Percentiles rank a stretch among this genome's conserved stretches.
These are phyloP conservation scores for Aspergillus kassunensis DNA, from an alignment of 495 filamentous ascomycete species.

Conservation along the genomic window DNA sequence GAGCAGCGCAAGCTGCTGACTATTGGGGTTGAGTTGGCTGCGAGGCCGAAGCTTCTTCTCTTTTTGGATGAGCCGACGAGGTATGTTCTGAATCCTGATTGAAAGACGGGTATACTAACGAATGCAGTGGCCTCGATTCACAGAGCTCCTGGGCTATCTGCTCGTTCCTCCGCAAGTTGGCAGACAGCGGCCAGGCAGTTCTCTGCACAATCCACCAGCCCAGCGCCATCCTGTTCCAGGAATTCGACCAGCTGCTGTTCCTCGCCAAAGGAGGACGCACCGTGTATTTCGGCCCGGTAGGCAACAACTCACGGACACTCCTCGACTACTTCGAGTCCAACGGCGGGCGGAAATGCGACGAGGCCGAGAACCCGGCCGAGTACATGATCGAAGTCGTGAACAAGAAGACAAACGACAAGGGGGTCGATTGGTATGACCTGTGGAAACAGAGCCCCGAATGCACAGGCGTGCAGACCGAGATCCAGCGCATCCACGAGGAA, in stretches of 20 bases:
- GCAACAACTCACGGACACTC: slow-evolving; percentile 65
- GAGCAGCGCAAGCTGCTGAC: slow-evolving; percentile 86
- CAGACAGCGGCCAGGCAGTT: slow-evolving; percentile 81
- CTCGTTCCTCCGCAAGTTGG: slow-evolving; percentile 76
- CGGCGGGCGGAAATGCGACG: slow-evolving; percentile 62
- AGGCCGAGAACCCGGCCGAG: slow-evolving; percentile 76
- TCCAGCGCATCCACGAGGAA: slow-evolving; percentile 58
- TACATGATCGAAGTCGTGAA: slow-evolving; percentile 83
- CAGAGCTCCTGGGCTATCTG: slow-evolving; percentile 86
- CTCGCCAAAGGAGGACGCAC: slow-evolving; percentile 74
- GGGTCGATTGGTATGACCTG: slow-evolving; percentile 68
- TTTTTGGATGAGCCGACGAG: slow-evolving; percentile 87
- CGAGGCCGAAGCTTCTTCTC: slow-evolving; percentile 81
- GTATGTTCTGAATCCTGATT: no score
- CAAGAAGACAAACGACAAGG: slow-evolving; percentile 55
- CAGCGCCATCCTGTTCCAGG: slow-evolving; percentile 83
- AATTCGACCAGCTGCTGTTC: slow-evolving; percentile 86
- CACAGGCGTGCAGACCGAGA: slow-evolving; percentile 55
- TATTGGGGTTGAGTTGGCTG: slow-evolving; percentile 84
- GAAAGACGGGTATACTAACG: neutral
- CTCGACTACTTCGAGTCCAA: slow-evolving; percentile 73
- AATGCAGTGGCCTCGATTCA: slow-evolving; percentile 71
- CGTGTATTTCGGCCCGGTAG: slow-evolving; percentile 86
- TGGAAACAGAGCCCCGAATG: slow-evolving; percentile 74
- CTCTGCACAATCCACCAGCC: slow-evolving; percentile 95